A percentile compares a stretch with the other conserved stretches of the same genome.
phyloP scores from a whole-genome alignment of 441 rosid species.

The Euphorbia corollata region DNA sequence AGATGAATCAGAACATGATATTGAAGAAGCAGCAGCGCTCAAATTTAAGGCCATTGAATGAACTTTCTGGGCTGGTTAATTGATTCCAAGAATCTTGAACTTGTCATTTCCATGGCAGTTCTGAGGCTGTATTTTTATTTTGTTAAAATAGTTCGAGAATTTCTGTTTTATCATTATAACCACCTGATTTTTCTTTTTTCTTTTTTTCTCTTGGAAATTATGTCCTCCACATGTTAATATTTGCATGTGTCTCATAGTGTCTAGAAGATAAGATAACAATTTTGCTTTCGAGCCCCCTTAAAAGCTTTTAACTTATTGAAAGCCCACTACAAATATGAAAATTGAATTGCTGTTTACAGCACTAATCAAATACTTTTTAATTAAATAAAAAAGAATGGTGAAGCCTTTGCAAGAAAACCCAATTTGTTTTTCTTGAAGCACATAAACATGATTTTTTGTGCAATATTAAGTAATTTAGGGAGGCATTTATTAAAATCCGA shows the following conservation, averaged over 20 bases:
- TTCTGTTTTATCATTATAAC: neutral
- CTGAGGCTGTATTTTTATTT: constrained; percentile 7
- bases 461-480: no score
- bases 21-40: constrained; percentile 20
- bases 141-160: neutral
- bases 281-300: no score
- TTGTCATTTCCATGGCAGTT: constrained; percentile 15
- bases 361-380: no score
- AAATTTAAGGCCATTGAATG: constrained; percentile 18
- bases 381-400: neutral
- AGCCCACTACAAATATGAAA: no score
- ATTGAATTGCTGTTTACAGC: no score
- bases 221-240: constrained; percentile 2
- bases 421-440: no score
- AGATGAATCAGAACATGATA: constrained; percentile 16
- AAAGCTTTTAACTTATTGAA: no score
- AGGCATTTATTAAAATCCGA: no score
- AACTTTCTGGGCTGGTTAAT: neutral
- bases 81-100: neutral
- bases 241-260: neutral
- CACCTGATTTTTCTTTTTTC: neutral
- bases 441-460: no score
- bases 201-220: neutral
- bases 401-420: no score
- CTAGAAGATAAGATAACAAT: constrained; percentile 2